Evolutionary conservation across 2,329 filamentous ascomycete genomes (phyloP), one percentile per base, ranked within the genome.

Genomic region (Penicillium brasilianum): DNA sequence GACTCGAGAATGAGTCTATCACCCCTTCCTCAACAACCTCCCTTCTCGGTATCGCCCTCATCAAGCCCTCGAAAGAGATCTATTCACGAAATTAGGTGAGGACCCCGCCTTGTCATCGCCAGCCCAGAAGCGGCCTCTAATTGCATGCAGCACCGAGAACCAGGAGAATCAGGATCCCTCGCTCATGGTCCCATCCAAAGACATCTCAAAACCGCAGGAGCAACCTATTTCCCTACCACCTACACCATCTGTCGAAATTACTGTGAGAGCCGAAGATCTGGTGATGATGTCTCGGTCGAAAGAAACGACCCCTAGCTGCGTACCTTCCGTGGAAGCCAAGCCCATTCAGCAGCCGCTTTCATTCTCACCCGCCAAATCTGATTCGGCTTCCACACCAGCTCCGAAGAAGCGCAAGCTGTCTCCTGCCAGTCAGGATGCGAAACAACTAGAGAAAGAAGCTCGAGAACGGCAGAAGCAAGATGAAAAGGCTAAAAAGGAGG

Each of bases 401-500:
- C 32, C 68, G 14, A 74, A 71, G 64, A 77, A 69, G 61, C 69
- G 67, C 49, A 73, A 67, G 61, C 51, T 63, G 14, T 66, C 66
- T 55, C 58, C 73, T 37, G 65, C 71, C 58, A 68, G 71, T 52
- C 72, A 72, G 28, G 70, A 72, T 22, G 66, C 65, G 9, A 75
- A 74, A 53, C 74, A 78, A 51, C 78, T 76, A 60, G 76, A 78
- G 37, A 76, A 74, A 58, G 73, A 74, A 41, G 66, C 68, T 13
- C 61, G 67, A 9, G 65, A 62, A 30, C 48, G 46, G 1, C 57
- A 63, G n/a, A 76, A 65, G 30, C 67, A 71, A 5, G 73, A 77
- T 36, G 75, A 74, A 44, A 77, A 74, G 61, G 68, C 66, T 0
- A 70, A 71, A 56, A 76, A 71, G 55, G 74, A 74, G 1, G 74